Percentiles rank a stretch among this genome's conserved stretches.
Evolutionary conservation across 805 yeast genomes (phyloP).

Genomic region (Teunomyces cretensis): DNA sequence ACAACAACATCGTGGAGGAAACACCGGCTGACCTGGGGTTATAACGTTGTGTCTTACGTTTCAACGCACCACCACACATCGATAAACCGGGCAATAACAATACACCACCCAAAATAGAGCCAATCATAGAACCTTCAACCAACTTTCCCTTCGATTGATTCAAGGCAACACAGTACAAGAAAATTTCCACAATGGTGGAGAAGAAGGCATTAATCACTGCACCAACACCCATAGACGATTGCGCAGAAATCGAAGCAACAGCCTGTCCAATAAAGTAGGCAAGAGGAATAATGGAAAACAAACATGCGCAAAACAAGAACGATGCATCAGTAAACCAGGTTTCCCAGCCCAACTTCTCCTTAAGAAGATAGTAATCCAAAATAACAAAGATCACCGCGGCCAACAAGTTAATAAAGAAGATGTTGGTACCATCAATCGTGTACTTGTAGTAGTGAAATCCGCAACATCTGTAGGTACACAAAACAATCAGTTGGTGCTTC

Average conservation of each 20-base stretch:
- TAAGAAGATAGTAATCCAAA: constrained; percentile 66
- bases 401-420: constrained; percentile 83
- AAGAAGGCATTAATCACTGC: constrained; percentile 97
- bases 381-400: constrained; percentile 80
- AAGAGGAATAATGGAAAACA: constrained; percentile 84
- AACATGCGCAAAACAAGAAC: constrained; percentile 68
- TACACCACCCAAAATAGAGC: constrained; percentile 91
- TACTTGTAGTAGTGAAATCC: constrained; percentile 94
- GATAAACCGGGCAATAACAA: constrained; percentile 88
- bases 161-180: constrained; percentile 87
- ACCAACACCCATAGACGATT: constrained; percentile 98
- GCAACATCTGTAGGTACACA: constrained; percentile 89
- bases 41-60: constrained; percentile 89
- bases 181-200: constrained; percentile 93
- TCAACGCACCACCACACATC: constrained; percentile 96
- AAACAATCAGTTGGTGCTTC: constrained; percentile 57
- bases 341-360: constrained; percentile 39
- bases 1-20: constrained; percentile 90
- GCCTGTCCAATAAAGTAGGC: constrained; percentile 99
- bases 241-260: constrained; percentile 98
- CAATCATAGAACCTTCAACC: constrained; percentile 95
- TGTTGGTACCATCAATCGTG: constrained; percentile 94
- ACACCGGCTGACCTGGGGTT: constrained; percentile 97
- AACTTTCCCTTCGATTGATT: constrained; percentile 79
- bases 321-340: constrained; percentile 58